Evolutionary conservation across 306 rosid genomes (phyloP).

Genomic region (Quercus berberidifolia): DNA sequence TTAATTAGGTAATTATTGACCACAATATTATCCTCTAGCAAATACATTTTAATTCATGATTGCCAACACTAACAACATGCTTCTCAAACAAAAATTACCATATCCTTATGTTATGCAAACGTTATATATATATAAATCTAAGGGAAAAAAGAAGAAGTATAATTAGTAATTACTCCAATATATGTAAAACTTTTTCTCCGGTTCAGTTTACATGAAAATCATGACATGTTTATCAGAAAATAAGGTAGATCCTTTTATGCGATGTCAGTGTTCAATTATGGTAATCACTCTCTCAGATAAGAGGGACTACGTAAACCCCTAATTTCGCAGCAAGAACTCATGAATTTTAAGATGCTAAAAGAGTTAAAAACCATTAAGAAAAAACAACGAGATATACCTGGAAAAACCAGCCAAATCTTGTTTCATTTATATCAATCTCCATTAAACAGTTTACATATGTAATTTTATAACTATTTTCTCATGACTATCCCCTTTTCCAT

Average conservation of each 20-base stretch:
- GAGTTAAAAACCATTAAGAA: neutral
- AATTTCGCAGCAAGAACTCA: neutral
- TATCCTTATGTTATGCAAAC: no score
- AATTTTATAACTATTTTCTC: conserved; percentile 15
- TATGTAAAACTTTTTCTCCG: neutral
- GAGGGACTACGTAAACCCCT: neutral
- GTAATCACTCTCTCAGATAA: neutral
- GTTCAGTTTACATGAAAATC: neutral
- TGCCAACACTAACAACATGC: neutral
- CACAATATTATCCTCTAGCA: neutral
- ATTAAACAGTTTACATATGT: conserved; percentile 25
- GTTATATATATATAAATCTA: no score
- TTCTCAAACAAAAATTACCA: neutral
- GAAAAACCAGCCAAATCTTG: conserved; percentile 64
- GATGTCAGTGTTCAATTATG: neutral
- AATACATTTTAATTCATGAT: conserved; percentile 4
- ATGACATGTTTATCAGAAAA: neutral
- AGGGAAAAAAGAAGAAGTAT: no score
- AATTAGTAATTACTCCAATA: no score
- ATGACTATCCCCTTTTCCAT: conserved; percentile 15
- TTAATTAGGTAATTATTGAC: neutral
- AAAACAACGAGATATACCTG: conserved; percentile 5
- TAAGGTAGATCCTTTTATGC: neutral
- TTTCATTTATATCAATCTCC: conserved; percentile 29
- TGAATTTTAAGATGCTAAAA: neutral